Conservation (phyloP, 768 basidiomycete species). For the Boletus sp. region DNA sequence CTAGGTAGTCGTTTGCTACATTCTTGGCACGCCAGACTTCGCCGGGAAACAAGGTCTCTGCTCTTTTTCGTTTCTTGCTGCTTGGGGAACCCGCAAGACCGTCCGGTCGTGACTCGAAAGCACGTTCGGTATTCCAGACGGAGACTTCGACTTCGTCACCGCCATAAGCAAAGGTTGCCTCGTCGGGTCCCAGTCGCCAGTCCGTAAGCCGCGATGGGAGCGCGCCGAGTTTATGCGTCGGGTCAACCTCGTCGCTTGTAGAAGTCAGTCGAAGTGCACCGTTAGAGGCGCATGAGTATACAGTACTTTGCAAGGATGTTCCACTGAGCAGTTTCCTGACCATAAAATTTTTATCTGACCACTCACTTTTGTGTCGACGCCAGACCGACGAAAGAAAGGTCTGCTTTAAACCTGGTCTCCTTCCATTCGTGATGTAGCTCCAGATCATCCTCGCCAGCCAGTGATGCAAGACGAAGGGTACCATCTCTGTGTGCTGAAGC, state of each 20-base stretch:
- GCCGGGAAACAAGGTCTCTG: slow-evolving; percentile 56
- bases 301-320: slow-evolving; percentile 24
- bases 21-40: slow-evolving; percentile 88
- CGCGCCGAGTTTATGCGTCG: slow-evolving; percentile 32
- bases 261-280: slow-evolving; percentile 61
- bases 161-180: slow-evolving; percentile 68
- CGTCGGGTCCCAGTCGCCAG: slow-evolving; percentile 57
- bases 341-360: not conserved
- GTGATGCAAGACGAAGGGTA: slow-evolving; percentile 40
- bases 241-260: slow-evolving; percentile 25
- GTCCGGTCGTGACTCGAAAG: slow-evolving; percentile 37
- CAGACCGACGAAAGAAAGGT: slow-evolving; percentile 62
- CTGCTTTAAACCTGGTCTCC: slow-evolving; percentile 54
- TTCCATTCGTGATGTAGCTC: slow-evolving; percentile 52
- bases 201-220: slow-evolving; percentile 69
- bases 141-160: slow-evolving; percentile 86
- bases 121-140: slow-evolving; percentile 68
- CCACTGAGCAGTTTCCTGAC: slow-evolving; percentile 1
- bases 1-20: slow-evolving; percentile 72
- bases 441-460: slow-evolving; percentile 42
- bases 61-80: slow-evolving; percentile 54
- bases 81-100: slow-evolving; percentile 12
- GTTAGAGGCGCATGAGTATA: slow-evolving; percentile 72
- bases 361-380: slow-evolving; percentile 48
- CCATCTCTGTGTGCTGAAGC: slow-evolving; percentile 65